Evolutionary conservation across 2,329 filamentous ascomycete species (phyloP).

Genomic region (Cladosporium sp.): DNA sequence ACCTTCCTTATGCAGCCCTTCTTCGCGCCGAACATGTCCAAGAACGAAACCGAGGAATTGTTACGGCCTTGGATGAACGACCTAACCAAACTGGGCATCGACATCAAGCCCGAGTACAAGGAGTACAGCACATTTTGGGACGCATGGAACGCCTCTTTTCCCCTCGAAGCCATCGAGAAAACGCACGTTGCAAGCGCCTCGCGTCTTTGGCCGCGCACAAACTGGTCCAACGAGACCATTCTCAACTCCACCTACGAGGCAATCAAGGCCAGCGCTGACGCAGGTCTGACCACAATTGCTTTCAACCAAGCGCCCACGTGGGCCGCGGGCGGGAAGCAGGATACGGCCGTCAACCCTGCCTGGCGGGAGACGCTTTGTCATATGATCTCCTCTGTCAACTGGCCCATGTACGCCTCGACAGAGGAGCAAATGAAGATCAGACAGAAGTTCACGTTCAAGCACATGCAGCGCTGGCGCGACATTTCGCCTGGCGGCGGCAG

Average conservation of each 20-base stretch:
- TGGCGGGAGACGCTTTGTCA: not conserved
- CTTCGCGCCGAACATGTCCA: slow-evolving; percentile 22
- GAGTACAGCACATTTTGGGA: slow-evolving; percentile 8
- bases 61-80: slow-evolving; percentile 19
- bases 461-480: no score
- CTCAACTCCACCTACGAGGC: slow-evolving; percentile 8
- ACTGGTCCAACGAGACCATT: slow-evolving; percentile 9
- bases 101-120: not conserved
- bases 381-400: not conserved
- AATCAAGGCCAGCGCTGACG: slow-evolving; percentile 3
- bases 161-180: slow-evolving; percentile 10
- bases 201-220: slow-evolving; percentile 8
- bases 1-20: slow-evolving; percentile 29
- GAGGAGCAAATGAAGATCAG: no score
- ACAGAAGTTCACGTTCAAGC: no score
- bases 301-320: slow-evolving; percentile 6
- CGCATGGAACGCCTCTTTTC: slow-evolving; percentile 14
- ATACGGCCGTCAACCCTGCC: slow-evolving; percentile 5
- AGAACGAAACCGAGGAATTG: slow-evolving; percentile 2
- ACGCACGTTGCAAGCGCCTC: slow-evolving; percentile 10
- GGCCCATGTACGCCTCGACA: not conserved
- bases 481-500: no score
- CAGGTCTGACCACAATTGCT: slow-evolving; percentile 2
- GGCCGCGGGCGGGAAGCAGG: not conserved
- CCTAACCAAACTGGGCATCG: not conserved